Percentiles rank a stretch among this genome's conserved stretches.
phyloP scores from a whole-genome alignment of 495 filamentous ascomycete genomes.

The Trichoderma erinaceum region DNA sequence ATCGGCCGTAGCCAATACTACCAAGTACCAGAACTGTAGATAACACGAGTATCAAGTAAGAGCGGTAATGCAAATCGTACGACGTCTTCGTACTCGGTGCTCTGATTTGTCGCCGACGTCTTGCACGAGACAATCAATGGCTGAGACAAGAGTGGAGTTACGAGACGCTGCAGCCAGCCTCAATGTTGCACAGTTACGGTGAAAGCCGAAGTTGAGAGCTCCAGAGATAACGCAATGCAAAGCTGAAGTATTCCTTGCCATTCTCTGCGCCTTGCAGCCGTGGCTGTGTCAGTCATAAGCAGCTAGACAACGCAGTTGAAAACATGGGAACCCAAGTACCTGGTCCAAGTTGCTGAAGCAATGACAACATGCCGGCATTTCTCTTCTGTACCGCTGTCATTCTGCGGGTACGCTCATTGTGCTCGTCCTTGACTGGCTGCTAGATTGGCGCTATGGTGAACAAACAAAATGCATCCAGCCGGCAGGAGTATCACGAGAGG shows the following conservation, averaged over 20 bases:
- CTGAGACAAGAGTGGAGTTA: neutral
- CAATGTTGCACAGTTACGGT: neutral
- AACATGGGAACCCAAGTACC: conserved; percentile 1
- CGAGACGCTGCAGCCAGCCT: no score
- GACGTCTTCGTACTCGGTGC: no score
- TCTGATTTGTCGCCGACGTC: neutral
- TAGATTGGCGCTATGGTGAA: neutral
- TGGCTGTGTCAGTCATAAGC: neutral
- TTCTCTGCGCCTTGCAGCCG: neutral
- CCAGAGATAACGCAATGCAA: neutral
- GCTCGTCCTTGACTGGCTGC: neutral
- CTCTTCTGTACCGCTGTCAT: neutral
- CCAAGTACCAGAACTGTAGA: no score
- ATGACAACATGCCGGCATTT: no score
- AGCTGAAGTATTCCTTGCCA: neutral
- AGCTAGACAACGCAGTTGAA: neutral
- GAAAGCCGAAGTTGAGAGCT: neutral
- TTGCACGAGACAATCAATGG: neutral
- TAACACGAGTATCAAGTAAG: no score
- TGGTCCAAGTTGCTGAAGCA: neutral
- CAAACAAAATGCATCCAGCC: neutral
- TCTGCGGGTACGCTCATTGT: neutral
- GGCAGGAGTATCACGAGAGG: neutral
- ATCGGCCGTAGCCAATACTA: no score
- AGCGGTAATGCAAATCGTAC: no score